Conservation (phyloP, 441 rosid species). For the Biscutella laevigata region DNA sequence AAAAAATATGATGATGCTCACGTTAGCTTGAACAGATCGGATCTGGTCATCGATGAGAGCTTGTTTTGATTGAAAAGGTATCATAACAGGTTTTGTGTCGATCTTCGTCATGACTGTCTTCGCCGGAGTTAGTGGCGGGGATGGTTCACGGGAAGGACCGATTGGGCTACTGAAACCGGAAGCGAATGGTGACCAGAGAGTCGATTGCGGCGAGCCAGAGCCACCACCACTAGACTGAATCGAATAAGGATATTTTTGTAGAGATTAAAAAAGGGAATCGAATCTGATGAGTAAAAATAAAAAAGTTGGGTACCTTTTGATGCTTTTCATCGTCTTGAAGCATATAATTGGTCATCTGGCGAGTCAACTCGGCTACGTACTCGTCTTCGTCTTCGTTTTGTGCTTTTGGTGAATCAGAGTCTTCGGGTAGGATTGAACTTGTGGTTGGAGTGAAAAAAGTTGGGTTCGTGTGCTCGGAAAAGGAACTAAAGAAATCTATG, state of each 20-base stretch:
- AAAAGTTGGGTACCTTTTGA: slow-evolving; percentile 26
- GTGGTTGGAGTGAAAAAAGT: slow-evolving; percentile 24
- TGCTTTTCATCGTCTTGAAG: slow-evolving; percentile 57
- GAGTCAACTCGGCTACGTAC: slow-evolving; percentile 55
- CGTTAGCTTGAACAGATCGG: slow-evolving; percentile 45
- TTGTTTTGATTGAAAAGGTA: slow-evolving; percentile 38
- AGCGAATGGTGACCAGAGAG: slow-evolving; percentile 39
- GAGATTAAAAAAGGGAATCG: slow-evolving; percentile 7
- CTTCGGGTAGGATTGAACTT: slow-evolving; percentile 12
- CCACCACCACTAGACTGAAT: slow-evolving; percentile 27
- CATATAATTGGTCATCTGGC: slow-evolving; percentile 77
- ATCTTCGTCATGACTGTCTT: slow-evolving; percentile 28
- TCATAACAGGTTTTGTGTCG: slow-evolving; percentile 18
- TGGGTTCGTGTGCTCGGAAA: slow-evolving; percentile 13
- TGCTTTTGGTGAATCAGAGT: slow-evolving; percentile 11
- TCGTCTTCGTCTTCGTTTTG: slow-evolving; percentile 39
- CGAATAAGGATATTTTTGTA: no score
- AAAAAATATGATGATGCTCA: slow-evolving; percentile 6
- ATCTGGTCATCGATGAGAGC: slow-evolving; percentile 52
- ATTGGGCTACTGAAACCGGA: slow-evolving; percentile 28
- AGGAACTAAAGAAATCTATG: slow-evolving; percentile 17
- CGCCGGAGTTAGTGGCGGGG: slow-evolving; percentile 29
- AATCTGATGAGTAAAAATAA: slow-evolving; percentile 1
- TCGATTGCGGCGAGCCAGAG: slow-evolving; percentile 42
- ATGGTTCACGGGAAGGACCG: slow-evolving; percentile 29